Evolutionary conservation across 2,329 filamentous ascomycete genomes (phyloP).

Genomic region (Aspergillus tamarii): DNA sequence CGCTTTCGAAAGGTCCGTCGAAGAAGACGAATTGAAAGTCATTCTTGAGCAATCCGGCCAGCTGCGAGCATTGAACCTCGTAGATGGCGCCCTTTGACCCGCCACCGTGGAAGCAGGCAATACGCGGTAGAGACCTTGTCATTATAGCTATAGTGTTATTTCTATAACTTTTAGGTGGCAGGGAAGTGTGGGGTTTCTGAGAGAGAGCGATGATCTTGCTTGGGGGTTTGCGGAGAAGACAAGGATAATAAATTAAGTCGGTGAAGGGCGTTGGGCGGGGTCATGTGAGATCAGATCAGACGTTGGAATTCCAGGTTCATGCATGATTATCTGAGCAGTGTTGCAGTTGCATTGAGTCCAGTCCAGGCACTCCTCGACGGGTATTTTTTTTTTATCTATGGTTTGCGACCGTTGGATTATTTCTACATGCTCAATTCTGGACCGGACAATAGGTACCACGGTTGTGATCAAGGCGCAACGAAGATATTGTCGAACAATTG

Average conservation of each 20-base stretch:
- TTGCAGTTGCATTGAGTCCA: too few relatives aligned
- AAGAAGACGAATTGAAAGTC: conserved; percentile 27
- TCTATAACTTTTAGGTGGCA: neutral
- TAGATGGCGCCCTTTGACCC: conserved; percentile 25
- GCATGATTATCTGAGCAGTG: too few relatives aligned
- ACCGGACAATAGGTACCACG: too few relatives aligned
- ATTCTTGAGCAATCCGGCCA: conserved; percentile 16
- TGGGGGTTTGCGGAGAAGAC: neutral
- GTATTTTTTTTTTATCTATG: too few relatives aligned
- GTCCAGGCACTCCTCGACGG: too few relatives aligned
- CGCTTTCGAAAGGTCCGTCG: conserved; percentile 22
- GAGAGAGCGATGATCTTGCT: neutral
- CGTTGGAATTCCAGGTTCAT: too few relatives aligned
- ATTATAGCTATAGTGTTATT: neutral
- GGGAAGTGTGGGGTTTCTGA: neutral
- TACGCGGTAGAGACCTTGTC: conserved; percentile 18
- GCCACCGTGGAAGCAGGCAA: conserved; percentile 29
- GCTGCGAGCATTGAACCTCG: conserved; percentile 23
- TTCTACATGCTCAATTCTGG: too few relatives aligned
- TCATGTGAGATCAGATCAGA: too few relatives aligned
- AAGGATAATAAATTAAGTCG: neutral
- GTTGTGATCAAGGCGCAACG: too few relatives aligned
- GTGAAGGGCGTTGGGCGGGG: neutral
- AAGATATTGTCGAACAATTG: too few relatives aligned
- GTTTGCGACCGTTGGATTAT: too few relatives aligned